Evolutionary conservation across 1,284 basidiomycete species (phyloP).

Genomic region (Tylopilus sp.): DNA sequence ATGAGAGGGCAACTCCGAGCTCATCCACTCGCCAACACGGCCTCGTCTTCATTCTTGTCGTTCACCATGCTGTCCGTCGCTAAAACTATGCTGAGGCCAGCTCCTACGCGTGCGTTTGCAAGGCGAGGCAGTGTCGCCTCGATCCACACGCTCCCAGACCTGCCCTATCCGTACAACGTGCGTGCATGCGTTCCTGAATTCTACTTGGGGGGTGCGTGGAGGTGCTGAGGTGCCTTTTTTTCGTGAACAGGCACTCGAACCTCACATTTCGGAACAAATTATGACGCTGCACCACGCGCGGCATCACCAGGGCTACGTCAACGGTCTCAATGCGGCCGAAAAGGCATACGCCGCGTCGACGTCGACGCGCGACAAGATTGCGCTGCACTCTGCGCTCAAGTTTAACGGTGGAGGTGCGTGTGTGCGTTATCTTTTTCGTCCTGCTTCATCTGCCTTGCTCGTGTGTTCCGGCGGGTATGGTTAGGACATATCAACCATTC

Average conservation of each 20-base stretch:
- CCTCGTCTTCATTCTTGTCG: not conserved
- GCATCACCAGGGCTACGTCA: constrained; percentile 94
- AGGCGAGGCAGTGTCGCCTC: constrained; percentile 35
- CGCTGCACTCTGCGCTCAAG: constrained; percentile 80
- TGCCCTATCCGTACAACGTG: constrained; percentile 90
- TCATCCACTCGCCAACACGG: not conserved
- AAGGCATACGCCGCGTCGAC: constrained; percentile 67
- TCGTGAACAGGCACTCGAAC: constrained; percentile 57
- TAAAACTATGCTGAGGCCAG: constrained; percentile 39
- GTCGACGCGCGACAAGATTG: constrained; percentile 77
- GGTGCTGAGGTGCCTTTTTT: not conserved
- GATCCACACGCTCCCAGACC: constrained; percentile 73
- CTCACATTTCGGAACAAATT: constrained; percentile 74
- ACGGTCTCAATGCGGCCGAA: constrained; percentile 88
- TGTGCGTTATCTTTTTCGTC: not conserved
- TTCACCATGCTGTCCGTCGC: constrained; percentile 46
- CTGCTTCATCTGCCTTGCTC: not conserved
- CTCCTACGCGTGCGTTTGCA: constrained; percentile 39
- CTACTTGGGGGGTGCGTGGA: not conserved
- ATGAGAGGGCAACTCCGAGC: not conserved
- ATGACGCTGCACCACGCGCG: constrained; percentile 94
- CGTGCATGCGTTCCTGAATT: constrained; percentile 31
- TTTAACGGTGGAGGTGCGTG: constrained; percentile 84
- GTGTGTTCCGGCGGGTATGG: not conserved
- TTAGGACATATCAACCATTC: constrained; percentile 86